phyloP scores from a whole-genome alignment of 305 asterid genomes.

The Andrographis paniculata region DNA sequence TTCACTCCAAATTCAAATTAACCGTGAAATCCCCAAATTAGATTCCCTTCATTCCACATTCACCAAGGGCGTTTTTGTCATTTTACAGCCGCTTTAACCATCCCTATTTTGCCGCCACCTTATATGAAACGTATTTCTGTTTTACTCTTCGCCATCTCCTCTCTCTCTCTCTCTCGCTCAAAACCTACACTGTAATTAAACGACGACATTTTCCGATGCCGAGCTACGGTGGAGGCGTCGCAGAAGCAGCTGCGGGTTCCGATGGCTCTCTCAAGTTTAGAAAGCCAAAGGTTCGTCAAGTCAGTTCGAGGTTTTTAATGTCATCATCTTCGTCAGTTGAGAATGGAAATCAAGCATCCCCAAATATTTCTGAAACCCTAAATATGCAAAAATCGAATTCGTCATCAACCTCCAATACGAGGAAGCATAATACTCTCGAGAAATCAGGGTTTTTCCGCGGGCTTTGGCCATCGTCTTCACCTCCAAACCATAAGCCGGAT shows the following conservation, averaged over 20 bases:
- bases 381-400: slow-evolving; percentile 28
- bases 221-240: slow-evolving; percentile 26
- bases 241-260: slow-evolving; percentile 15
- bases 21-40: slow-evolving; percentile 18
- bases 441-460: slow-evolving; percentile 45
- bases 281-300: slow-evolving; percentile 51
- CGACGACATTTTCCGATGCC: slow-evolving; percentile 18
- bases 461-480: slow-evolving; percentile 62
- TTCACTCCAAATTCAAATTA: slow-evolving; percentile 14
- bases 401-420: slow-evolving; percentile 26
- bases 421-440: slow-evolving; percentile 32
- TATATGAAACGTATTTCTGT: slow-evolving; percentile 38
- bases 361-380: slow-evolving; percentile 21
- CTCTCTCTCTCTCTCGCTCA: slow-evolving; percentile 13
- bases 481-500: slow-evolving; percentile 16
- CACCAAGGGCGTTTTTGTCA: slow-evolving; percentile 32
- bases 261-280: slow-evolving; percentile 25
- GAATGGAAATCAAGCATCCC: slow-evolving; percentile 31
- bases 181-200: slow-evolving; percentile 24
- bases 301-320: slow-evolving; percentile 60
- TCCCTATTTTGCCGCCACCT: slow-evolving; percentile 55
- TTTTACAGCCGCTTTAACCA: slow-evolving; percentile 14
- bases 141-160: slow-evolving; percentile 20
- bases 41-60: no score
- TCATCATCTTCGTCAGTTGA: slow-evolving; percentile 20